A percentile compares a stretch with the other conserved stretches of the same genome.
These are phyloP conservation scores for Isabelozyma pseudorhagii DNA, from an alignment of 805 yeast species.

Conservation along the genomic window DNA sequence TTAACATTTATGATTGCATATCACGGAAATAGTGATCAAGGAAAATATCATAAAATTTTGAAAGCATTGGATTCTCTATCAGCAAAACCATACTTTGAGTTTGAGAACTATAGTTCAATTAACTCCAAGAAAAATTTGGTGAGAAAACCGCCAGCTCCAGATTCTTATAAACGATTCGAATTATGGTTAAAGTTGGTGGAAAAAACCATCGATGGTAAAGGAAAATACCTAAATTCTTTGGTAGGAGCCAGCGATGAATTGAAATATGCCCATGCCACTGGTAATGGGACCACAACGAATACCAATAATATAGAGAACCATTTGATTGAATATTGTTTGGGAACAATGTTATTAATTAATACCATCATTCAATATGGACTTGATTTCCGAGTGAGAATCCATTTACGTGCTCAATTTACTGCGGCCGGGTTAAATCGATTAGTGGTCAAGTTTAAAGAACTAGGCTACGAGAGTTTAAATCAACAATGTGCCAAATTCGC, in stretches of 20 bases:
- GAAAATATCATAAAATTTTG: constrained; percentile 55
- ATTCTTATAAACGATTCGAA: constrained; percentile 51
- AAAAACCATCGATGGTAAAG: constrained; percentile 76
- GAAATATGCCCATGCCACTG: constrained; percentile 34
- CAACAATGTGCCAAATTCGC: constrained; percentile 66
- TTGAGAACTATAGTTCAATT: constrained; percentile 24
- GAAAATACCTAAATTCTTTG: constrained; percentile 76
- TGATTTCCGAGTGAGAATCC: constrained; percentile 47
- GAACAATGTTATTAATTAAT: constrained; percentile 68
- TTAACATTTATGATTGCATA: constrained; percentile 48
- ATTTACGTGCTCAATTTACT: constrained; percentile 57
- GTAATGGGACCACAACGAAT: constrained; percentile 30
- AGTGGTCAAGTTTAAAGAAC: constrained; percentile 47
- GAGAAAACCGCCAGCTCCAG: constrained; percentile 33
- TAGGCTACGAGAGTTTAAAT: constrained; percentile 56
- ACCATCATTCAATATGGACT: constrained; percentile 52
- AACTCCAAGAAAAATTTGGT: constrained; percentile 22
- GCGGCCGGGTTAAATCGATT: constrained; percentile 55
- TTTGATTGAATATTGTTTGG: constrained; percentile 65
- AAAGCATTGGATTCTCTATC: constrained; percentile 48
- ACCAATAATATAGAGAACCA: constrained; percentile 56
- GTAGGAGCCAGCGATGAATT: constrained; percentile 92
- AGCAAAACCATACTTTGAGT: constrained; percentile 35
- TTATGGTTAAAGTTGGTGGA: constrained; percentile 70
- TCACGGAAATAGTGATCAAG: constrained; percentile 29